A percentile compares a stretch with the other conserved stretches of the same genome.
Conservation (phyloP, 306 rosid species). For the Ziziphus jujuba region DNA sequence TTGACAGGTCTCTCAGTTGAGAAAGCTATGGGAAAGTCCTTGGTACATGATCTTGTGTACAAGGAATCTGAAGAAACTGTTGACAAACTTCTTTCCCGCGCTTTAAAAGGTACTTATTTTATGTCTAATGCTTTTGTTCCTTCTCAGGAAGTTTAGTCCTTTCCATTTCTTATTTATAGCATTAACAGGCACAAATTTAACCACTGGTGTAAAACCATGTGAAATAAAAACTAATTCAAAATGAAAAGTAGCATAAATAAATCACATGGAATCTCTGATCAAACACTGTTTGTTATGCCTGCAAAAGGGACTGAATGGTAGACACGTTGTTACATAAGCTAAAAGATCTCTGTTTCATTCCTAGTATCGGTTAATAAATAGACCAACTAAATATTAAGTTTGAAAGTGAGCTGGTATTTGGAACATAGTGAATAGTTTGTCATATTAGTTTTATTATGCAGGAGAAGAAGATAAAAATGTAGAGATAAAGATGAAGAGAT, state of each 20-base stretch:
- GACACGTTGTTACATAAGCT: not conserved
- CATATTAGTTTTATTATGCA: conserved; percentile 53
- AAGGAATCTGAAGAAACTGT: conserved; percentile 76
- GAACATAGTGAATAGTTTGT: conserved; percentile 31
- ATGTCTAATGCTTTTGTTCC: conserved; percentile 16
- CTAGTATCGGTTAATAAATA: not conserved
- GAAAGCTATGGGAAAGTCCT: conserved; percentile 93
- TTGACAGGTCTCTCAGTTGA: conserved; percentile 87
- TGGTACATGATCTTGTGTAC: conserved; percentile 76
- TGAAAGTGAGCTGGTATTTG: conserved; percentile 27
- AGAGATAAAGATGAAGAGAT: conserved; percentile 88
- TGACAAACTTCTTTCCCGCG: conserved; percentile 64
- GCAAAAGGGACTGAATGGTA: not conserved
- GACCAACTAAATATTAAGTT: conserved; percentile 20
- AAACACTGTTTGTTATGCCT: too few relatives aligned
- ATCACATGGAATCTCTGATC: too few relatives aligned
- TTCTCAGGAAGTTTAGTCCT: conserved; percentile 8
- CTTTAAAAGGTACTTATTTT: conserved; percentile 71
- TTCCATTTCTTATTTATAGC: not conserved
- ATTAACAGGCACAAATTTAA: not conserved
- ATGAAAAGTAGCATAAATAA: too few relatives aligned
- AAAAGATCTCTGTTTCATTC: not conserved
- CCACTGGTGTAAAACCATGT: not conserved
- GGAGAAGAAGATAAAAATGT: conserved; percentile 97
- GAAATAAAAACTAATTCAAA: too few relatives aligned